Conservation (phyloP, 345 rosid species). For the Theobroma cacao region DNA sequence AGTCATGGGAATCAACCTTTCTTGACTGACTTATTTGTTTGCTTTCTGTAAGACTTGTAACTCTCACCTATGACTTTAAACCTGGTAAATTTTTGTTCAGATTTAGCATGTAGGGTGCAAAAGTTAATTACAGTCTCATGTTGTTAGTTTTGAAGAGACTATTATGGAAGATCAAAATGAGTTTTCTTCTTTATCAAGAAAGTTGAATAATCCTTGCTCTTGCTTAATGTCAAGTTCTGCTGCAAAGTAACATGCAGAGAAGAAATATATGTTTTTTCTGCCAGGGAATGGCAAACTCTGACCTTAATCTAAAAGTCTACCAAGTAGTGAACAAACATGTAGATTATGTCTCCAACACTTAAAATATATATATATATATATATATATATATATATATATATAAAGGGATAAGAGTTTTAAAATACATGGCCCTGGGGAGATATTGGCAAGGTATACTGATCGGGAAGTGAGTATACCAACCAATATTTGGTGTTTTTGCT, state of each 20-base stretch:
- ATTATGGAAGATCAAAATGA: background rate
- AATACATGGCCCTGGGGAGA: no score
- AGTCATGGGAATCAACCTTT: conserved; percentile 8
- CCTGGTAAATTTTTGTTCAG: background rate
- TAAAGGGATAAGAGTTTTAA: no score
- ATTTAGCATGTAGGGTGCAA: background rate
- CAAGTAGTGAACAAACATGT: background rate
- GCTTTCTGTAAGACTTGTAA: background rate
- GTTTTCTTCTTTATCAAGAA: background rate
- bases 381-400: background rate
- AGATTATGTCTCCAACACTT: background rate
- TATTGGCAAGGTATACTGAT: no score
- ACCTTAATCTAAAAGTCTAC: background rate
- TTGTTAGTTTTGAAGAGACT: no score
- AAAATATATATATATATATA: background rate
- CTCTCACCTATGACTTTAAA: background rate
- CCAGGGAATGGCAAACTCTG: background rate
- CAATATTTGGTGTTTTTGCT: no score
- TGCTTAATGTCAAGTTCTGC: background rate
- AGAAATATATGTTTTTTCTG: background rate
- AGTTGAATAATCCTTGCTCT: background rate
- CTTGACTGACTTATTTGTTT: background rate
- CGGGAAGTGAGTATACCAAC: no score
- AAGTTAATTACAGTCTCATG: no score
- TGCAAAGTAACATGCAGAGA: background rate